These are phyloP conservation scores for Physcomitrellopsis africana DNA, from an alignment of 225 moss, liverwort and hornwort genomes.

Conservation along the genomic window DNA sequence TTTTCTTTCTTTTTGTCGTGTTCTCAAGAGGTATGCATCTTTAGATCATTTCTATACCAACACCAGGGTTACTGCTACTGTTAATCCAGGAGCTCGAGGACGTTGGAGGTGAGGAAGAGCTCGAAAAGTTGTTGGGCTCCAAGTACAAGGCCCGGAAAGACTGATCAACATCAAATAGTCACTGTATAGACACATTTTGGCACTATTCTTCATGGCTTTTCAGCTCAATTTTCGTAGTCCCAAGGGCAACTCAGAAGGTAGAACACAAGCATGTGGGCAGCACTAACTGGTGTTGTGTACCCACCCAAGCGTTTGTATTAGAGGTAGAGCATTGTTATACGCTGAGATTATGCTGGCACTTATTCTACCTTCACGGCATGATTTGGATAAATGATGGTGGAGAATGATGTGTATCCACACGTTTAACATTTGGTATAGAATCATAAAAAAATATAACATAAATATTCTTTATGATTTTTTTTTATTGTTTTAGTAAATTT, in stretches of 20 bases:
- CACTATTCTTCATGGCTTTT: conserved; percentile 25
- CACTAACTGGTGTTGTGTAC: conserved; percentile 25
- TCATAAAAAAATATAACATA: too few relatives aligned
- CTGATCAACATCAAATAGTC: background rate
- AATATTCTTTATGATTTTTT: too few relatives aligned
- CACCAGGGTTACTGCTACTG: background rate
- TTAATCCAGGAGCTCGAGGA: conserved; percentile 52
- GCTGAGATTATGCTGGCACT: too few relatives aligned
- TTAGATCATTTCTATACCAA: conserved; percentile 1
- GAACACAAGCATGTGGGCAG: conserved; percentile 28
- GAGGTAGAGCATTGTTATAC: too few relatives aligned
- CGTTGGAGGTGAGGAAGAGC: conserved; percentile 59
- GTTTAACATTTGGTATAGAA: too few relatives aligned
- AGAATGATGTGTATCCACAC: too few relatives aligned
- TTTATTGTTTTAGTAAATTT: too few relatives aligned
- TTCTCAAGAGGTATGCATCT: background rate
- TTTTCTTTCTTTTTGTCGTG: background rate
- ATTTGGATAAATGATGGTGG: too few relatives aligned
- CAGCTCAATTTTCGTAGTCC: conserved; percentile 34
- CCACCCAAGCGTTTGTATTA: too few relatives aligned
- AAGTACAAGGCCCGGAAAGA: conserved; percentile 47
- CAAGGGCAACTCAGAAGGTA: conserved; percentile 27
- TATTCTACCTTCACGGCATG: too few relatives aligned
- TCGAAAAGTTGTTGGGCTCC: conserved; percentile 46
- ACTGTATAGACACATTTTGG: conserved; percentile 19